Base-by-base conservation (phyloP, 306 rosid genomes). In the Vigna angularis region DNA sequence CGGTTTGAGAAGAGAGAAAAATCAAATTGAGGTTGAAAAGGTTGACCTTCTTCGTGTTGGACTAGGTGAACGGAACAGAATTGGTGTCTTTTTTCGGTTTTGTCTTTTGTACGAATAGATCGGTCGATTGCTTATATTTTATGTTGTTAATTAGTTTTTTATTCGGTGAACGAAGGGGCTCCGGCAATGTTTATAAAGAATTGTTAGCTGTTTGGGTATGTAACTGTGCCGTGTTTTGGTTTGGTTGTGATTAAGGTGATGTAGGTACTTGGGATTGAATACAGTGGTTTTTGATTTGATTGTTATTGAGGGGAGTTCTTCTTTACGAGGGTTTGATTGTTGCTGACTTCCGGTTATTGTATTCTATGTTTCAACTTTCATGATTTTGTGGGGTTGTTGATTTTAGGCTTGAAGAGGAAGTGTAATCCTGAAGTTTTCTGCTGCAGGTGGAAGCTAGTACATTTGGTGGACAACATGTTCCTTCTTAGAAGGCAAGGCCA, bases 401-500 rank as follows among this genome's bases (percentile, higher is more conserved):
- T 57, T 20, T 47, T 72, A 15, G 6, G 18, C n/a, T 74, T 36
- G 28, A 70, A 36, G 17, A 68, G 9, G 42, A 79, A 62, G 36
- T 24, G 2, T 63, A 3, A 45, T 83, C 44, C 38, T 58, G 75
- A 48, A 50, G 53, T 36, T 63, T 80, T 83, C 8, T 58, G 44
- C 12, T 84, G 85, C 68, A 82, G 90, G 80, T 83, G 76, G n/a
- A 70, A 66, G 71, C 59, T 68, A 20, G 50, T 17, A 16, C 5
- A 44, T 81, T 83, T 76, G 49, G 84, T 18, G 58, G 53, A 66
- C 84, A 82, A 50, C 72, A 90, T 90, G 97, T 94, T 83, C 82
- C 90, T 90, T 61, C 77, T 80, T 40, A 86, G 91, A 82, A 89
- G 81, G 64, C 85, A 76, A 47, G 52, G 79, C 69, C 97, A 88